These are phyloP conservation scores for Sanchytrium tribonematis DNA, from an alignment of 371 early-diverging fungal species.

Conservation along the genomic window DNA sequence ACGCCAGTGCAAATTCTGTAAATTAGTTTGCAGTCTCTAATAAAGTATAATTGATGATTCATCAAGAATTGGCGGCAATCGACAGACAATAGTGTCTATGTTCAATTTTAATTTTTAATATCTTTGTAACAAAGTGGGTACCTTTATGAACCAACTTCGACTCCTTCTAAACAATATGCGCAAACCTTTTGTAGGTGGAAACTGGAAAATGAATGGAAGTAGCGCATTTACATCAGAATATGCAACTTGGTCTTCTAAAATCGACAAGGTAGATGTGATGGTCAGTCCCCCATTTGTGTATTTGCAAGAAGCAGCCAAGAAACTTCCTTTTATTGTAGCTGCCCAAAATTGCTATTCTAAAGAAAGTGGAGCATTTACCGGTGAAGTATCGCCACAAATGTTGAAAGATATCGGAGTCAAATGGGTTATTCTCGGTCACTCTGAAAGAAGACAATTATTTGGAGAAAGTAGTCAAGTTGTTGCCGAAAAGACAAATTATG, in stretches of 20 bases:
- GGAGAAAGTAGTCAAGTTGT: conserved; percentile 53
- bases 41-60: too few relatives aligned
- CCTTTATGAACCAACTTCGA: too few relatives aligned
- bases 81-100: too few relatives aligned
- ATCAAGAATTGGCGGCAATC: too few relatives aligned
- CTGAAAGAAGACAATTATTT: conserved; percentile 86
- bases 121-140: too few relatives aligned
- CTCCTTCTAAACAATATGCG: too few relatives aligned
- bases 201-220: conserved; percentile 74
- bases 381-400: conserved; percentile 84
- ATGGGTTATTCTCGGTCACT: conserved; percentile 96
- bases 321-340: conserved; percentile 26
- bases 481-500: conserved; percentile 61
- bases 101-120: too few relatives aligned
- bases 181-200: conserved; percentile 41
- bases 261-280: conserved; percentile 33
- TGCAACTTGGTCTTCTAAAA: not conserved
- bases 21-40: too few relatives aligned
- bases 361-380: conserved; percentile 86
- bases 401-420: conserved; percentile 78
- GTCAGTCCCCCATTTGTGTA: conserved; percentile 35
- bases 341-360: conserved; percentile 82
- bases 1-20: too few relatives aligned
- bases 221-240: not conserved
- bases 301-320: conserved; percentile 33